phyloP scores from a whole-genome alignment of 768 basidiomycete genomes.

The Rhizopogon sp. region DNA sequence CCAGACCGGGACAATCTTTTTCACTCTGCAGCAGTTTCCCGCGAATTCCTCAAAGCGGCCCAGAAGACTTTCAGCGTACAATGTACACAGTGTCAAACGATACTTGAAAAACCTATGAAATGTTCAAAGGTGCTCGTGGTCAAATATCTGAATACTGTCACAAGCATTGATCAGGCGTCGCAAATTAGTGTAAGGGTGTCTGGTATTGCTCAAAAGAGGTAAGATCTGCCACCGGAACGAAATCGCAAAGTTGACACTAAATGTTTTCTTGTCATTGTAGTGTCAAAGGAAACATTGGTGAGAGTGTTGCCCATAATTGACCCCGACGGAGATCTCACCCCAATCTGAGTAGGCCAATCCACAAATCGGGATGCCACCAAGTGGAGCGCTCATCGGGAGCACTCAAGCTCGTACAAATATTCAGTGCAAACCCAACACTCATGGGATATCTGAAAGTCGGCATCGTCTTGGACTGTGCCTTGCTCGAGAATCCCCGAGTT shows the following conservation, averaged over 20 bases:
- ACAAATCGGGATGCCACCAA: slow-evolving; percentile 7
- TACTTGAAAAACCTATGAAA: not conserved
- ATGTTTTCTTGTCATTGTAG: not conserved
- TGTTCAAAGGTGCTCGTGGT: slow-evolving; percentile 7
- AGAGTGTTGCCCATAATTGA: not conserved
- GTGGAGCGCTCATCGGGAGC: slow-evolving; percentile 12
- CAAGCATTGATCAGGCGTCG: not conserved
- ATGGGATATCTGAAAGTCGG: slow-evolving; percentile 7
- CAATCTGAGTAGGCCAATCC: slow-evolving; percentile 5
- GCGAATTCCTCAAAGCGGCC: slow-evolving; percentile 7
- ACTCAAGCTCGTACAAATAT: slow-evolving; percentile 9
- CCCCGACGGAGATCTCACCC: not conserved
- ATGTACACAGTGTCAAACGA: slow-evolving; percentile 12
- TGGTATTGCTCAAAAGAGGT: slow-evolving; percentile 17
- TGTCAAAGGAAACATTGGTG: slow-evolving; percentile 17
- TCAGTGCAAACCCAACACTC: slow-evolving; percentile 6
- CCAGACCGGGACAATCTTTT: too few relatives aligned
- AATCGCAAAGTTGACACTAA: not conserved
- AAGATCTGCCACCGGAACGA: not conserved
- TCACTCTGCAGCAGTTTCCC: not conserved
- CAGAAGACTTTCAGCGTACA: not conserved
- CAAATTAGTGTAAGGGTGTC: slow-evolving; percentile 12
- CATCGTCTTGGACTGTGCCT: slow-evolving; percentile 9
- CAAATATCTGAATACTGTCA: not conserved
- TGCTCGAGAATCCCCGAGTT: not conserved